Base-by-base conservation (phyloP, 1,284 basidiomycete genomes). In the Leccinum fuscescens region DNA sequence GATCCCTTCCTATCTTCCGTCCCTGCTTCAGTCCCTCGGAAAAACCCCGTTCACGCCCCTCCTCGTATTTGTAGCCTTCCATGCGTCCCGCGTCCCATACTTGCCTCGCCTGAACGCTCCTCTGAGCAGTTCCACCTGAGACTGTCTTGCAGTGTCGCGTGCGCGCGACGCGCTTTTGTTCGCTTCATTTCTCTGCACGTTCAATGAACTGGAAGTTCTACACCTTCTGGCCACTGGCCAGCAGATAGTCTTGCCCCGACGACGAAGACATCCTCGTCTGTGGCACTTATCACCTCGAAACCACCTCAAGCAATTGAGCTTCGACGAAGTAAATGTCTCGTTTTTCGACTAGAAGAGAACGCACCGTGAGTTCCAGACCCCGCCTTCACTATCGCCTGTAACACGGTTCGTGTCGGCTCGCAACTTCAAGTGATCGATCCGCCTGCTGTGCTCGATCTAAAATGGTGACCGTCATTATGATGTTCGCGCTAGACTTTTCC, bases 191-290 rank as follows among this genome's bases (percentile, higher is more conserved):
- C 78, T 76, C 67, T 83, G 76, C 64, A 66, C 59, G 20, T 39
- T 50, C 62, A 68, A 56, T 24, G n/a, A 50, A n/a, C 12, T 6
- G 14, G 8, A 50, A 58, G 62, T 79, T 87, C 67, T 88, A 94
- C 74, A 96, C 94, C 0, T 75, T 78, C 35, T 35, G 35, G 35
- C 35, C 35, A 35, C 14, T 90, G 85, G 71, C 93, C 93, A 7
- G 94, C 94, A n/a, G 94, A 96, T 74, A 96, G 70, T 96, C 94
- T 72, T 95, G 92, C 69, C 94, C 93, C 12, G 81, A 83, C 62
- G 78, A 79, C 15, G 77, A 77, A 39, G 77, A 88, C 65, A 75
- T 94, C 22, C 83, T 97, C 64, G 88, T 88, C 1, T 94, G 92
- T 69, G 94, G 94, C 17, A 96, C 95, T 0, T 97, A 97, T 74